Percentiles rank a stretch among this genome's conserved stretches.
Evolutionary conservation across 139 green algal species (phyloP).

Genomic region (Chlorella ohadii): DNA sequence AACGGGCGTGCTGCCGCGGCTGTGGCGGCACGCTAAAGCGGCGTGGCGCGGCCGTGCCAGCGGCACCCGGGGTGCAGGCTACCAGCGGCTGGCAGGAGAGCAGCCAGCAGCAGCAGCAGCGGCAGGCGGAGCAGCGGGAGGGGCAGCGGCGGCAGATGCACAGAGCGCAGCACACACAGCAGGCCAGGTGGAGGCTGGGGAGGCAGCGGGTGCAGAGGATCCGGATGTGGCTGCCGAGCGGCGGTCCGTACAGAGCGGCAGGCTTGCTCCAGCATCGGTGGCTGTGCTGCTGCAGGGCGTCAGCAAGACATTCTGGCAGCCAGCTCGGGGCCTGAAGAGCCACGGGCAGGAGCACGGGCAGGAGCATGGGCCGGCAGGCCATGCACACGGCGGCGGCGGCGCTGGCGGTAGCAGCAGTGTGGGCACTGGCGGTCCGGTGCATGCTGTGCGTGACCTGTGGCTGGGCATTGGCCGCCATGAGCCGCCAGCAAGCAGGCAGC

Average conservation of each 20-base stretch:
- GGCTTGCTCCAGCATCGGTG: not conserved
- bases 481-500: not conserved
- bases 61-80: not conserved
- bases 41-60: constrained; percentile 5
- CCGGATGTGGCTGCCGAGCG: constrained; percentile 70
- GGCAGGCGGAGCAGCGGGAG: too few relatives aligned
- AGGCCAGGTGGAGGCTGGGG: constrained; percentile 52
- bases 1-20: constrained; percentile 27
- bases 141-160: not conserved
- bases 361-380: not conserved
- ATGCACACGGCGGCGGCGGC: not conserved
- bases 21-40: not conserved
- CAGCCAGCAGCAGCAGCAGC: not conserved
- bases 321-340: not conserved
- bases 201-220: constrained; percentile 71
- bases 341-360: not conserved
- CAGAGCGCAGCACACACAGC: not conserved
- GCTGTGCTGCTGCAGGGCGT: constrained; percentile 65
- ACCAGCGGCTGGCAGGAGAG: not conserved
- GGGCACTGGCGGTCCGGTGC: constrained; percentile 13
- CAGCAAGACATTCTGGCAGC: constrained; percentile 61
- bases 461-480: constrained; percentile 11
- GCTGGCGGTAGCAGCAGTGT: constrained; percentile 18
- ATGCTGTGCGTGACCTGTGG: constrained; percentile 28
- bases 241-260: constrained; percentile 25